phyloP scores from a whole-genome alignment of 2,329 filamentous ascomycete genomes.

The Colletotrichum agaves region DNA sequence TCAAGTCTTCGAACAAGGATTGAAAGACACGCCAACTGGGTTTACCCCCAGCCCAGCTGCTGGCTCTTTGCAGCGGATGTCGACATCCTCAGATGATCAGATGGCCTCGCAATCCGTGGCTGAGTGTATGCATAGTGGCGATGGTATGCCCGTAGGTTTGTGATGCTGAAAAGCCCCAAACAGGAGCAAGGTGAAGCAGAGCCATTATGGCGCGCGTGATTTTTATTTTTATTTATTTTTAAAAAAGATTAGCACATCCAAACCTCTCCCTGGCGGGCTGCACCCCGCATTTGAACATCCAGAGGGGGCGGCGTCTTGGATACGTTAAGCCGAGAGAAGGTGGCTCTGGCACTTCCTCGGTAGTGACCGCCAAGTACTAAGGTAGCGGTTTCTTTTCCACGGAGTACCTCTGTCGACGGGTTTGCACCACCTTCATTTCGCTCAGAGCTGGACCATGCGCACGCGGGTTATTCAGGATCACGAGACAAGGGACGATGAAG shows the following conservation, averaged over 20 bases:
- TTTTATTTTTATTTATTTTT: too few relatives aligned
- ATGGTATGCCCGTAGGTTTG: neutral
- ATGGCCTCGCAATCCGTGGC: conserved; percentile 17
- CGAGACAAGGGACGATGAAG: conserved; percentile 1
- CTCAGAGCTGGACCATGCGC: conserved; percentile 14
- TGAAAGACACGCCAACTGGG: neutral
- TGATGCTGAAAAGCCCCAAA: conserved; percentile 25
- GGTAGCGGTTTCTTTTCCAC: neutral
- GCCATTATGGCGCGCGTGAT: neutral
- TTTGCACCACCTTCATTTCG: neutral
- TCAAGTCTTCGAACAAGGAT: neutral
- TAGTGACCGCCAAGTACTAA: neutral
- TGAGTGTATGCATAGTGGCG: conserved; percentile 22
- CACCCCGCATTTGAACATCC: conserved; percentile 25
- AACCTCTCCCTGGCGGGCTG: conserved; percentile 6
- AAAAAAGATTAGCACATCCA: neutral
- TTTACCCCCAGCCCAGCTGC: neutral
- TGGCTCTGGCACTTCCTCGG: neutral
- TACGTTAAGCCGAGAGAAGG: neutral
- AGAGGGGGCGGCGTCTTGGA: neutral
- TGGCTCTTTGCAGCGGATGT: neutral
- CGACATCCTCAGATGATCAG: neutral
- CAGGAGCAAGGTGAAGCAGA: neutral
- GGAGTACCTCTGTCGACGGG: neutral
- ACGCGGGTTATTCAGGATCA: neutral